Evolutionary conservation across 2,329 filamentous ascomycete genomes (phyloP), one percentile per base, ranked within the genome.

Genomic region (Talaromyces sp.): DNA sequence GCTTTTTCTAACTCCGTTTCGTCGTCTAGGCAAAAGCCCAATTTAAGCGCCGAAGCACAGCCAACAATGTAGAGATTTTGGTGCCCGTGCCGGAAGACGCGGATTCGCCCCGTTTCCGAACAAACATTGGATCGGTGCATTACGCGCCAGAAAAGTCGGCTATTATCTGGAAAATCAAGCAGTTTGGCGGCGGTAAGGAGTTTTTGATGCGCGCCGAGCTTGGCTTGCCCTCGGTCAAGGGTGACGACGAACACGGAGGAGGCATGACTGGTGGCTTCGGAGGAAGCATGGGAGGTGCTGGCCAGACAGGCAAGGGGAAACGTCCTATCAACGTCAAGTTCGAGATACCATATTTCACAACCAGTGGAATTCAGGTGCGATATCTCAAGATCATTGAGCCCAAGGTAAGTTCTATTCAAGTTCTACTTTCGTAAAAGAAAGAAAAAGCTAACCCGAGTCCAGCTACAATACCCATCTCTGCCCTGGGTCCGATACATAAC

Each of bases 311-410:
- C 62, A 98, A 98, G 80, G 91, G 91, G 22, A 99, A 98, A 84
- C 83, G 95, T 68, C 95, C 95, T 0, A 99, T 99, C 71, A 93
- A 93, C 76, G 95, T 99, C 80, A 99, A 99, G 81, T 99, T 99
- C 75, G 95, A 99, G 81, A 99, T 99, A 73, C 95, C 95, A n/a
- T 99, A 99, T 79, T 99, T 99, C 75, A 99, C 95, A n/a, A 99
- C 96, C 3, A 96, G 91, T 79, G 95, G 95, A 66, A 99, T 99
- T 69, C 96, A 99, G 78, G 95, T 99, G 71, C 87, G 95, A 71
- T 99, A 99, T 77, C 79, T 99, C 76, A 99, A 99, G 85, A 99
- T 99, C 72, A 98, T 96, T 66, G 95, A 99, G 79, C 95, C 95
- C 54, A 99, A 99, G 91, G 93, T 96, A 81, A 71, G 85, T 77